Conservation (phyloP, 257 asterid species). For the Ophiorrhiza pumila region DNA sequence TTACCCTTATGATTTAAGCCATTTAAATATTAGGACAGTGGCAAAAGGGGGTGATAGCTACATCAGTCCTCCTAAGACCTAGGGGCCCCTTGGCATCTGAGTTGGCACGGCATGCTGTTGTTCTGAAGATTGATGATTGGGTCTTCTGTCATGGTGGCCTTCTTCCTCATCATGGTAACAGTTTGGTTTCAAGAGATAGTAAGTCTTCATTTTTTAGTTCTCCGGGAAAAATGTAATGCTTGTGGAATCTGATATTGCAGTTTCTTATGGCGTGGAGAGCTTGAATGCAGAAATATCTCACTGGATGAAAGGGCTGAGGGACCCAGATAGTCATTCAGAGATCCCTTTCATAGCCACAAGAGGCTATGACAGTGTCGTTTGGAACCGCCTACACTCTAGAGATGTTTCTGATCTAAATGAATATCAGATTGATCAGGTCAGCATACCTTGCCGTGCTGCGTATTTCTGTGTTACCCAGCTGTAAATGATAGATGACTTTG, state of each 20-base stretch:
- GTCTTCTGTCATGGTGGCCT: conserved; percentile 96
- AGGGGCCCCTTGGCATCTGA: conserved; percentile 92
- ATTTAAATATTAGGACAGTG: conserved; percentile 88
- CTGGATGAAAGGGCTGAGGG: conserved; percentile 79
- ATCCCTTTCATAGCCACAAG: conserved; percentile 80
- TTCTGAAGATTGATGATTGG: conserved; percentile 90
- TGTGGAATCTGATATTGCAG: conserved; percentile 37
- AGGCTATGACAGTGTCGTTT: conserved; percentile 95
- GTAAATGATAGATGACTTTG: neutral
- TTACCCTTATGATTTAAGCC: conserved; percentile 25
- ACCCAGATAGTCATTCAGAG: conserved; percentile 40
- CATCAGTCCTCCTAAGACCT: conserved; percentile 81
- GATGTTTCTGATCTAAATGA: conserved; percentile 56
- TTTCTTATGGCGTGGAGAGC: conserved; percentile 79
- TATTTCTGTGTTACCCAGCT: neutral
- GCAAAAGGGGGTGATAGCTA: conserved; percentile 87
- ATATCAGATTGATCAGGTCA: conserved; percentile 68
- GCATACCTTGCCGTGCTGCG: neutral
- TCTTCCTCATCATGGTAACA: conserved; percentile 94
- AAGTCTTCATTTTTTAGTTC: neutral
- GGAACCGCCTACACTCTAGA: conserved; percentile 92
- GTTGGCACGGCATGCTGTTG: conserved; percentile 74
- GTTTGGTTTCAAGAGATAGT: neutral
- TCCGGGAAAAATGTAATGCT: neutral
- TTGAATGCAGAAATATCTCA: conserved; percentile 75